Conservation (phyloP, 2,329 filamentous ascomycete genomes). For the Immersiporthe knoxdaviesiana region DNA sequence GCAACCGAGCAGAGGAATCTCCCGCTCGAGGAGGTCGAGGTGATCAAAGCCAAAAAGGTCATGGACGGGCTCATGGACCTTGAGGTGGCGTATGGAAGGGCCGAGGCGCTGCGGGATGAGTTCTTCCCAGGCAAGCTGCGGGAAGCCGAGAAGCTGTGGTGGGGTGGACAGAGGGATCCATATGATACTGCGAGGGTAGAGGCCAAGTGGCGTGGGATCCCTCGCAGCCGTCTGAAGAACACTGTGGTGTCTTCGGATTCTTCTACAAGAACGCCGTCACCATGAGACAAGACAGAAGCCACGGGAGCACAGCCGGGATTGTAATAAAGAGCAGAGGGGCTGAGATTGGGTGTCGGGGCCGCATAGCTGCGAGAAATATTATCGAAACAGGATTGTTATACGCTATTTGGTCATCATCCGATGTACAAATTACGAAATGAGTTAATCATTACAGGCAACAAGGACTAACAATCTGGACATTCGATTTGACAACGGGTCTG, state of each 20-base stretch:
- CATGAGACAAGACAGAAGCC: background rate
- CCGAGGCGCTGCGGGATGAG: slow-evolving; percentile 7
- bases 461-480: too few species aligned
- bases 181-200: slow-evolving; percentile 15
- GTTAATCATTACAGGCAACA: too few species aligned
- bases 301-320: too few species aligned
- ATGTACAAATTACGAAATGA: too few species aligned
- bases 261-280: background rate
- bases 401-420: too few species aligned
- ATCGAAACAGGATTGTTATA: too few species aligned
- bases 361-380: too few species aligned
- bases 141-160: slow-evolving; percentile 11
- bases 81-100: slow-evolving; percentile 4
- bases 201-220: background rate
- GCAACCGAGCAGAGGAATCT: slow-evolving; percentile 31
- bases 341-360: too few species aligned
- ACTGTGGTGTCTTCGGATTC: background rate
- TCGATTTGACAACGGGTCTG: too few species aligned
- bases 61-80: slow-evolving; percentile 30
- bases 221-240: background rate
- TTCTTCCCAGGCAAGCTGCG: slow-evolving; percentile 26
- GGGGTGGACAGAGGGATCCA: slow-evolving; percentile 15
- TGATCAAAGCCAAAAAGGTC: slow-evolving; percentile 18
- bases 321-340: too few species aligned
- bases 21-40: slow-evolving; percentile 18